Percentiles rank a stretch among this genome's conserved stretches.
phyloP scores from a whole-genome alignment of 2,329 filamentous ascomycete species.

The Fusarium concolor region DNA sequence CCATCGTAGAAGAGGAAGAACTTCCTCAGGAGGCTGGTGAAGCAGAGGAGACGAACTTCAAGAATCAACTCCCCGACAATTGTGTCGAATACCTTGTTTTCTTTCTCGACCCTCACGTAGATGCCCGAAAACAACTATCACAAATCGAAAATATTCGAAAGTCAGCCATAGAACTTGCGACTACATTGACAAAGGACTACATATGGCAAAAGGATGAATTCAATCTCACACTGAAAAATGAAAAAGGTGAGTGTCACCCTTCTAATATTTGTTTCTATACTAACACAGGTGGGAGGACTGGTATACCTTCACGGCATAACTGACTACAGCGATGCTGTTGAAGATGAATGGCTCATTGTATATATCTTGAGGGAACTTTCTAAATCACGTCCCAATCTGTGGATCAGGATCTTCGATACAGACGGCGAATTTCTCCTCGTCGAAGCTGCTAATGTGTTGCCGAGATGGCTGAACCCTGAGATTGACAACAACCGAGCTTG shows the following conservation, averaged over 20 bases:
- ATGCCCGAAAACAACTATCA: constrained; percentile 68
- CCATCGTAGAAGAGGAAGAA: constrained; percentile 1
- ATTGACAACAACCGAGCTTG: constrained; percentile 89
- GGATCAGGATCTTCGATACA: constrained; percentile 85
- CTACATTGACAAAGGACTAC: constrained; percentile 79
- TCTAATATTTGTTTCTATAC: constrained; percentile 1
- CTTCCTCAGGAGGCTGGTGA: neutral
- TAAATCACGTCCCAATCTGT: constrained; percentile 76
- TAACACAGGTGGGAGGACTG: constrained; percentile 54
- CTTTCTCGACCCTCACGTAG: constrained; percentile 68
- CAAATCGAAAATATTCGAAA: constrained; percentile 79
- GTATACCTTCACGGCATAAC: constrained; percentile 80
- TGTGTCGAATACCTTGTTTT: constrained; percentile 88
- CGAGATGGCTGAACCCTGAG: constrained; percentile 91
- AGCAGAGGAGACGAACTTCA: constrained; percentile 7
- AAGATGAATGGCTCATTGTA: constrained; percentile 97
- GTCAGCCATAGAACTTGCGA: constrained; percentile 71
- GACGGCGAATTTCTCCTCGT: constrained; percentile 97
- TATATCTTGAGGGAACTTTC: constrained; percentile 87
- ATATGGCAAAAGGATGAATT: constrained; percentile 96
- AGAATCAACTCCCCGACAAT: constrained; percentile 75
- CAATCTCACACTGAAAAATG: constrained; percentile 72
- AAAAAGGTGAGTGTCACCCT: constrained; percentile 59
- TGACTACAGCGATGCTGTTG: constrained; percentile 92
- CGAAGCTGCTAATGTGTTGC: constrained; percentile 89